Conservation (phyloP, 1,139 yeast genomes). For the Taphrina communis region DNA sequence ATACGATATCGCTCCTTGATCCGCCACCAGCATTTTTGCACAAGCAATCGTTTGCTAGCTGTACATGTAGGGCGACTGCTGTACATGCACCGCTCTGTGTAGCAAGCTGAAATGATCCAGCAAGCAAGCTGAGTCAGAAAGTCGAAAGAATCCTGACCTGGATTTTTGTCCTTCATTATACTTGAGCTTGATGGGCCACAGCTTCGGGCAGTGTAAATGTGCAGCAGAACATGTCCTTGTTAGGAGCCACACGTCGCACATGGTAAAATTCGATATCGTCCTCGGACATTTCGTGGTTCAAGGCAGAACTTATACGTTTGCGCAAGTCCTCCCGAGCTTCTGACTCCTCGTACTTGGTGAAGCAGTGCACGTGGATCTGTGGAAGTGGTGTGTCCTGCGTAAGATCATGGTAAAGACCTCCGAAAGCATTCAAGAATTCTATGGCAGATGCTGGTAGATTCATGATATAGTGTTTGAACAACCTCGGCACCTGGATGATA, state of each 20-base stretch:
- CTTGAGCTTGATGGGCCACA: slow-evolving; percentile 62
- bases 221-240: slow-evolving; percentile 94
- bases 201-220: slow-evolving; percentile 76
- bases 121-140: too few species aligned
- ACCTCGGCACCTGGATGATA: slow-evolving; percentile 59
- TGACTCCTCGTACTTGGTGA: slow-evolving; percentile 74
- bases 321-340: slow-evolving; percentile 25
- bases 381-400: slow-evolving; percentile 65
- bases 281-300: slow-evolving; percentile 60
- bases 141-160: too few species aligned
- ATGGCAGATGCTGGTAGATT: slow-evolving; percentile 93
- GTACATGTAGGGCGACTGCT: too few species aligned
- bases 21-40: not conserved
- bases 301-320: slow-evolving; percentile 60
- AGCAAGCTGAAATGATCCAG: too few species aligned
- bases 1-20: not conserved
- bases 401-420: slow-evolving; percentile 48
- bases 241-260: slow-evolving; percentile 93
- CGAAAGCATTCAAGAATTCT: slow-evolving; percentile 63
- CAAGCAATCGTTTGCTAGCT: too few species aligned
- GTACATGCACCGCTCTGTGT: too few species aligned
- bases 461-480: slow-evolving; percentile 82
- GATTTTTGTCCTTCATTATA: too few species aligned
- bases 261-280: slow-evolving; percentile 66
- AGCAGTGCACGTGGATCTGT: slow-evolving; percentile 83